Base-by-base conservation (phyloP, 108 stramenopile genomes). In the Conticribra guillardii region DNA sequence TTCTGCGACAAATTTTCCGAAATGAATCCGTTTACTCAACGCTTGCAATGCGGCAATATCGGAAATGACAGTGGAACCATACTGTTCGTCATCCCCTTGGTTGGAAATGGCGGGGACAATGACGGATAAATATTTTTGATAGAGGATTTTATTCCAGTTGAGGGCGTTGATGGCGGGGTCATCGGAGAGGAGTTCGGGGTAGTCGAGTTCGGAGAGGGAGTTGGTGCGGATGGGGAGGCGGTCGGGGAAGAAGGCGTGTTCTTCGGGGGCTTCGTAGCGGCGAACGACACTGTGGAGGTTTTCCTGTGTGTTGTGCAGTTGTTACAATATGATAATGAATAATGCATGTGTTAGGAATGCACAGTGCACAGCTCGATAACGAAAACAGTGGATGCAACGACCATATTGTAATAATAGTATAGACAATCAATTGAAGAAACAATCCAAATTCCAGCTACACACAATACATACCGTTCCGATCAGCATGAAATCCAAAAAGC, bases 1-100 rank as follows among this genome's bases (percentile, higher is more conserved):
- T 89, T 99, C 98, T 0, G 97, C 98, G 1, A 98, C 98, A 78
- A 98, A 98, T 67, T 98, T 98, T 26, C 99, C 99, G 55, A 93
- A 97, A 69, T 99, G 99, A 30, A 98, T 91, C 53, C 99, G 81
- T 54, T 90, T 86, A 24, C 84, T 86, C 27, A 99, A 69, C 8
- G 98, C 98, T 67, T 98, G 97, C 45, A 97, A 64, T 17, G 84
- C 84, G 0, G 90, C 91, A 64, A 98, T 93, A 71, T 99, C 99
- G 34, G 81, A 67, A 21, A 98, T 56, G 17, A 94, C 93, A 0
- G 89, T 86, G 14, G 92, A 94, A 19, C 99, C 99, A 71, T 99
- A 88, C 82, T 99, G 98, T 67, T 97, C 97, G 70, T 99, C 99
- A 61, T 98, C 97, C 18, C 98, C 98, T 19, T 81, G 66, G 31